Evolutionary conservation across 257 asterid genomes (phyloP).

Genomic region (Coffea eugenioides): DNA sequence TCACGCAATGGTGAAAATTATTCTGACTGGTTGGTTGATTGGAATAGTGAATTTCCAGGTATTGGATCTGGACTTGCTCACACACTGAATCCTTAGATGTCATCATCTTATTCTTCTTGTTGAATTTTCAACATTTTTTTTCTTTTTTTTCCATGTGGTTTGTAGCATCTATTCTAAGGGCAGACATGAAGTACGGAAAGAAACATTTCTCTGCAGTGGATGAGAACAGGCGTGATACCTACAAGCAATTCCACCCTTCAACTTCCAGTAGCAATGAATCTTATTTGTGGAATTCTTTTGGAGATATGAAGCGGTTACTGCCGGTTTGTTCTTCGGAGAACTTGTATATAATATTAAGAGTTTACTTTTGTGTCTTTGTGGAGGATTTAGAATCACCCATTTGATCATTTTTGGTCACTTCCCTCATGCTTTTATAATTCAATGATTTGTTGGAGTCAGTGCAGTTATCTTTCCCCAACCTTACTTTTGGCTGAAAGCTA

Average conservation of each 20-base stretch:
- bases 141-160: neutral
- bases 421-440: neutral
- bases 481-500: neutral
- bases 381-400: neutral
- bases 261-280: conserved; percentile 41
- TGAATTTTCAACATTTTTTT: neutral
- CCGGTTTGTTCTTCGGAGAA: conserved; percentile 44
- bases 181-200: conserved; percentile 93
- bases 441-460: neutral
- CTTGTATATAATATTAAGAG: neutral
- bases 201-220: conserved; percentile 59
- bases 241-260: conserved; percentile 45
- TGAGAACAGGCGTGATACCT: conserved; percentile 86
- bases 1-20: conserved; percentile 66
- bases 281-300: conserved; percentile 37
- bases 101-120: neutral
- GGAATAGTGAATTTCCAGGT: conserved; percentile 99
- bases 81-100: neutral
- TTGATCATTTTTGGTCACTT: neutral
- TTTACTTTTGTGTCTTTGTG: conserved; percentile 3
- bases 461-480: too few species aligned
- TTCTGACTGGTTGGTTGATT: conserved; percentile 67
- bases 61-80: conserved; percentile 7
- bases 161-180: conserved; percentile 81
- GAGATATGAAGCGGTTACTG: conserved; percentile 55